Base-by-base conservation (phyloP, 257 asterid species). In the Gynochthodes officinalis region DNA sequence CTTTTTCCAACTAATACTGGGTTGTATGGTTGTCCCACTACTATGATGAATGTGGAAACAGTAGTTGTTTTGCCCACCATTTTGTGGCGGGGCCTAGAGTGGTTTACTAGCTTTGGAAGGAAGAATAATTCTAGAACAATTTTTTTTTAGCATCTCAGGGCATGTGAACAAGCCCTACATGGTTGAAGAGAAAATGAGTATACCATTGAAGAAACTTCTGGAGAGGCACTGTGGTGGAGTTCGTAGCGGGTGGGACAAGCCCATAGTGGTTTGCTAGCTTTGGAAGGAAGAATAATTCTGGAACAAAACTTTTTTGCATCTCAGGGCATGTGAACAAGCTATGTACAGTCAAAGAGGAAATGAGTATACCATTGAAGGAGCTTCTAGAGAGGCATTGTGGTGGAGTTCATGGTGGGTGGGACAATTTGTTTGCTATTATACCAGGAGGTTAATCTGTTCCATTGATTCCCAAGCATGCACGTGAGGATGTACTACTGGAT, bases 241-340 rank as follows among this genome's bases (percentile, higher is more conserved):
- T 64, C 89, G 98, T 32, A 98, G 99, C 30, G 99, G 99, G 32
- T 95, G 99, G 99, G 96, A n/a, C n/a, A n/a, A n/a, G n/a, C n/a
- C n/a, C n/a, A n/a, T n/a, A n/a, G n/a, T n/a, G n/a, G n/a, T n/a
- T n/a, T n/a, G n/a, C n/a, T n/a, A n/a, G n/a, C n/a, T n/a, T n/a
- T n/a, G n/a, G n/a, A n/a, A n/a, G n/a, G n/a, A n/a, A n/a, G n/a
- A n/a, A n/a, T n/a, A n/a, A n/a, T n/a, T n/a, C n/a, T n/a, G n/a
- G n/a, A n/a, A n/a, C n/a, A n/a, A n/a, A n/a, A n/a, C n/a, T n/a
- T n/a, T n/a, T n/a, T n/a, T n/a, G n/a, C n/a, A n/a, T n/a, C n/a
- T n/a, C n/a, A n/a, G n/a, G n/a, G n/a, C n/a, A n/a, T n/a, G n/a
- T n/a, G n/a, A n/a, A n/a, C n/a, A n/a, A n/a, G n/a, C n/a, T n/a